phyloP scores from a whole-genome alignment of 2,329 filamentous ascomycete genomes.

The Neurospora sp. region DNA sequence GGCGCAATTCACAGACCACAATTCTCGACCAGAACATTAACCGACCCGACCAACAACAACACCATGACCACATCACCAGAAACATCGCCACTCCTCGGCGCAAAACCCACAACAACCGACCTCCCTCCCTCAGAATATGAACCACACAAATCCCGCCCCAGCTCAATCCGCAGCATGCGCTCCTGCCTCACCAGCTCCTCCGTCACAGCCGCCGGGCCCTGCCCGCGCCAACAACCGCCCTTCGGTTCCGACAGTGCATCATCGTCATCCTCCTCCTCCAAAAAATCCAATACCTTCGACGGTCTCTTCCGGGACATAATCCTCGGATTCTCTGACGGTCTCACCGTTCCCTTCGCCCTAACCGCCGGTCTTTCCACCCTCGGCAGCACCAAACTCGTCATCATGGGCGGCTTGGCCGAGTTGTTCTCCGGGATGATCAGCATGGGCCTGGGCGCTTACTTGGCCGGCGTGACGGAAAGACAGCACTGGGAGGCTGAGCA shows the following conservation, averaged over 20 bases:
- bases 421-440: constrained; percentile 66
- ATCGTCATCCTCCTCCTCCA: not conserved
- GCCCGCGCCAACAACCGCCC: not conserved
- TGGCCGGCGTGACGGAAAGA: constrained; percentile 51
- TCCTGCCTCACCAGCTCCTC: not conserved
- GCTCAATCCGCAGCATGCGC: not conserved
- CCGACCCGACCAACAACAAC: not conserved
- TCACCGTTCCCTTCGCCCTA: constrained; percentile 71
- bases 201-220: not conserved
- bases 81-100: not conserved
- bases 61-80: not conserved
- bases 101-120: not conserved
- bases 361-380: constrained; percentile 62
- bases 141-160: not conserved
- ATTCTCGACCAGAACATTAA: not conserved
- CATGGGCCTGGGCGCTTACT: constrained; percentile 67
- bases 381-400: constrained; percentile 54
- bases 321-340: constrained; percentile 64
- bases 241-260: not conserved
- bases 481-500: constrained; percentile 41
- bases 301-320: not conserved
- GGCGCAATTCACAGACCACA: not conserved
- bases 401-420: constrained; percentile 65
- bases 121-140: not conserved
- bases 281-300: not conserved